Evolutionary conservation across 495 filamentous ascomycete genomes (phyloP).

Genomic region (Aspergillus leporis): DNA sequence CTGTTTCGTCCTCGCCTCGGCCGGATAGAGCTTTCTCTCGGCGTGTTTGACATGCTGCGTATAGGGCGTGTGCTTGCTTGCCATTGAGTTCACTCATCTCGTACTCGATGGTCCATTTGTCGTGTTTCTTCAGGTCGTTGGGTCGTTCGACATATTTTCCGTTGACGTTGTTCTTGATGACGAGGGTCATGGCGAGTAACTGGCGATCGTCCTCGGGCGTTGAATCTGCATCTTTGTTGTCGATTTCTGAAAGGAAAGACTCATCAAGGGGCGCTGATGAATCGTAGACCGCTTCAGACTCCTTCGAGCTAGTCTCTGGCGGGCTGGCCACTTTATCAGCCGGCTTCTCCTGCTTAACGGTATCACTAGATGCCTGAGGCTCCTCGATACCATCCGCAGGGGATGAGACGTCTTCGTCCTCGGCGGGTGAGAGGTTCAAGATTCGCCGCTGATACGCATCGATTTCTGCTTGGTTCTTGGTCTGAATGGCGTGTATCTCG

Average conservation of each 20-base stretch:
- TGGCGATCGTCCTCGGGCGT: constrained; percentile 17
- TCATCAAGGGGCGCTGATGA: constrained; percentile 6
- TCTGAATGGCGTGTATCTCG: constrained; percentile 74
- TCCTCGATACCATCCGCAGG: constrained; percentile 15
- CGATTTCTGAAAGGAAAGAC: neutral
- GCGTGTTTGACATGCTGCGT: constrained; percentile 49
- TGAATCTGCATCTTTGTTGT: constrained; percentile 8
- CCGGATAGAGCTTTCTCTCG: constrained; percentile 47
- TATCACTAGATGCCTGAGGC: neutral
- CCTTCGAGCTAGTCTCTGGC: neutral
- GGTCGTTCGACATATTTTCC: constrained; percentile 63
- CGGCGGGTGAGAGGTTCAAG: constrained; percentile 30
- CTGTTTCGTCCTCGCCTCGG: constrained; percentile 37
- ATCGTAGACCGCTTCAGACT: constrained; percentile 3
- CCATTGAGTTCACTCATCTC: constrained; percentile 57
- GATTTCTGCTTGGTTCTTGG: constrained; percentile 56
- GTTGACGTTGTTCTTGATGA: constrained; percentile 73
- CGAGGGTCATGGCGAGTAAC: constrained; percentile 67
- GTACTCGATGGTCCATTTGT: constrained; percentile 80
- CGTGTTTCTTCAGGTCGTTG: constrained; percentile 38
- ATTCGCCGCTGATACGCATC: constrained; percentile 68
- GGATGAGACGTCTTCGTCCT: constrained; percentile 18
- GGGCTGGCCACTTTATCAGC: neutral
- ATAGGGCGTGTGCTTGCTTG: constrained; percentile 43
- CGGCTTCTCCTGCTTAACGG: neutral